Evolutionary conservation across 352 stramenopile species (phyloP).

Genomic region (Globisporangium yorkense): DNA sequence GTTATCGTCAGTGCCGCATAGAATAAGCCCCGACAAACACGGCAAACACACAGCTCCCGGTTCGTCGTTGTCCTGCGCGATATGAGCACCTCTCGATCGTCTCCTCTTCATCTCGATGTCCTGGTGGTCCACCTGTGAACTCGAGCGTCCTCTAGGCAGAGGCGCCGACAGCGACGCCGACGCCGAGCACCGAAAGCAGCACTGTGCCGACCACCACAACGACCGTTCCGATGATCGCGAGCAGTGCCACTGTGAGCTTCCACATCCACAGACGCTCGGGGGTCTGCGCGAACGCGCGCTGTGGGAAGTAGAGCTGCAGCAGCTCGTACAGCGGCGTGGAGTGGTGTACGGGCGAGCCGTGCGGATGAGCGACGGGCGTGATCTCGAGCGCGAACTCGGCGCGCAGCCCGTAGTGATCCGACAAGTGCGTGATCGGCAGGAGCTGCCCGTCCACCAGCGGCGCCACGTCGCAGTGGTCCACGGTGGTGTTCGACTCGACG

Average conservation of each 20-base stretch:
- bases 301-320: slow-evolving; percentile 63
- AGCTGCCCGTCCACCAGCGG: slow-evolving; percentile 8
- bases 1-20: not conserved
- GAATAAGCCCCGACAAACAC: not conserved
- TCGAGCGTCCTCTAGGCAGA: not conserved
- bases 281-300: slow-evolving; percentile 48
- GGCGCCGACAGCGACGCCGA: not conserved
- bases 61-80: no score
- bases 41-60: not conserved
- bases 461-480: slow-evolving; percentile 53
- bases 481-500: slow-evolving; percentile 31
- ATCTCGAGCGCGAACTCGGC: slow-evolving; percentile 50
- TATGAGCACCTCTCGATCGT: no score
- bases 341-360: slow-evolving; percentile 23
- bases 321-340: slow-evolving; percentile 43
- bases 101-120: no score
- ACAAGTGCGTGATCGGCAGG: slow-evolving; percentile 73
- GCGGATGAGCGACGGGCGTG: slow-evolving; percentile 30
- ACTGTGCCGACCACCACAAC: slow-evolving; percentile 1
- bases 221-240: slow-evolving; percentile 3
- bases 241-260: slow-evolving; percentile 39
- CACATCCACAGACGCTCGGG: slow-evolving; percentile 57
- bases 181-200: slow-evolving; percentile 4
- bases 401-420: slow-evolving; percentile 68
- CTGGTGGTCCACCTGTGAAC: no score